Base-by-base conservation (phyloP, 768 basidiomycete genomes). In the Lactarius quietus region DNA sequence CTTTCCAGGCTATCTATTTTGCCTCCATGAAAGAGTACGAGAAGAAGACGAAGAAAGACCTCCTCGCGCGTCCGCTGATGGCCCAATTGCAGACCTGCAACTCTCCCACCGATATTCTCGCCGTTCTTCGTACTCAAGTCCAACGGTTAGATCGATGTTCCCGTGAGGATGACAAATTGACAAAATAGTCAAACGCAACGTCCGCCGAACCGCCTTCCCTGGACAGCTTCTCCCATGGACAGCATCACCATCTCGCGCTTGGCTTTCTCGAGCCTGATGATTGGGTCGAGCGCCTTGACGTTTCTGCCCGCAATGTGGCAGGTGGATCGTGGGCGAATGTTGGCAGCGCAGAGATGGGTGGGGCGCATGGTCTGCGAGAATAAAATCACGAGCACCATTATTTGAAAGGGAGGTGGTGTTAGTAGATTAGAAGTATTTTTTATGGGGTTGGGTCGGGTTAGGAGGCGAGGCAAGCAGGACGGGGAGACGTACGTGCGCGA, bases 251-350 rank as follows among this genome's bases (percentile, higher is more conserved):
- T 65, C 64, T 77, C 73, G 57, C 76, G 74, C 18, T 78, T 70
- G 1, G 78, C 76, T 67, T 78, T 76, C 23, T 68, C 65, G 18
- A 80, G 68, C 64, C 76, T 73, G 52, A 77, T 72, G 6, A 79
- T 68, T 2, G 78, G 76, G 68, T 81, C 78, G 41, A 76, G 63
- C 65, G 78, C 78, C 65, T 81, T 80, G 31, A 73, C 71, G 48
- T 79, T 77, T 57, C 73, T 72, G 1, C 80, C 80, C 41, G 76
- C 76, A 65, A 81, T 18, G 80, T 81, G 31, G 75, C 80, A 63
- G 80, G 66, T 81, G 80, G 73, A 81, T 79, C 15, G 73, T 79
- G 28, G 80, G 73, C 9, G 76, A 70, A 63, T 77, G 76, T 0
- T 75, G 74, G 6, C 77, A 72, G 28, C 73, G 73, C n/a, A 80